phyloP scores from a whole-genome alignment of 257 asterid genomes.

The Fraxinus excelsior region DNA sequence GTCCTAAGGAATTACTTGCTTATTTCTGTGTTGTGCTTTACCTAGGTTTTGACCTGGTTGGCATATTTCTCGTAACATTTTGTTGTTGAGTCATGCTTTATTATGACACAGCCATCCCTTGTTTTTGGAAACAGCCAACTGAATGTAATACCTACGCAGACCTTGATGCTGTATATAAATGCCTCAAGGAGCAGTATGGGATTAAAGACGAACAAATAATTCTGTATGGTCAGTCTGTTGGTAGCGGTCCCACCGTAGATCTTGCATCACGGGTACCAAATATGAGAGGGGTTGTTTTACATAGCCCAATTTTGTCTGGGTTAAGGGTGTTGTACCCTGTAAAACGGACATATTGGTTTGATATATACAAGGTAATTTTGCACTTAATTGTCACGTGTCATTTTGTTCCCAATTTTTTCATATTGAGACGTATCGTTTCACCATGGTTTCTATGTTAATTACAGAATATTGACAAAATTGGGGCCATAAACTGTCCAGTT shows the following conservation, averaged over 20 bases:
- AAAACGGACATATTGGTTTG: conserved; percentile 93
- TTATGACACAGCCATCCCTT: conserved; percentile 45
- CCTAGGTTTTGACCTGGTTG: background rate
- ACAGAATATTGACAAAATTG: conserved; percentile 98
- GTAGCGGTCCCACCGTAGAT: conserved; percentile 98
- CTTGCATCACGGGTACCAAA: conserved; percentile 85
- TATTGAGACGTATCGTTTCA: conserved; percentile 22
- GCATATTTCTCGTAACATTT: background rate
- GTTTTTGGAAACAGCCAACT: conserved; percentile 86
- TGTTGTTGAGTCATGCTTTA: conserved; percentile 19
- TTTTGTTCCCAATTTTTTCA: conserved; percentile 17
- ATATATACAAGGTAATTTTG: conserved; percentile 81
- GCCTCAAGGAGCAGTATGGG: conserved; percentile 93
- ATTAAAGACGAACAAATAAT: conserved; percentile 90
- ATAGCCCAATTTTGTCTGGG: conserved; percentile 96
- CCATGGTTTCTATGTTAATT: conserved; percentile 32
- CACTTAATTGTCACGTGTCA: conserved; percentile 16
- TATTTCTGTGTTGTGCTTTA: background rate
- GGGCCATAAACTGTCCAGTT: conserved; percentile 80
- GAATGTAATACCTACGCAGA: conserved; percentile 98
- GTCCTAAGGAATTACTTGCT: background rate
- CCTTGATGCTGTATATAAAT: conserved; percentile 95
- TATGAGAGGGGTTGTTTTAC: conserved; percentile 94
- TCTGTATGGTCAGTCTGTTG: conserved; percentile 97
- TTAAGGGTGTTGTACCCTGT: conserved; percentile 95